These are phyloP conservation scores for Colletotrichum salicis DNA, from an alignment of 2,329 filamentous ascomycete genomes.

Conservation along the genomic window DNA sequence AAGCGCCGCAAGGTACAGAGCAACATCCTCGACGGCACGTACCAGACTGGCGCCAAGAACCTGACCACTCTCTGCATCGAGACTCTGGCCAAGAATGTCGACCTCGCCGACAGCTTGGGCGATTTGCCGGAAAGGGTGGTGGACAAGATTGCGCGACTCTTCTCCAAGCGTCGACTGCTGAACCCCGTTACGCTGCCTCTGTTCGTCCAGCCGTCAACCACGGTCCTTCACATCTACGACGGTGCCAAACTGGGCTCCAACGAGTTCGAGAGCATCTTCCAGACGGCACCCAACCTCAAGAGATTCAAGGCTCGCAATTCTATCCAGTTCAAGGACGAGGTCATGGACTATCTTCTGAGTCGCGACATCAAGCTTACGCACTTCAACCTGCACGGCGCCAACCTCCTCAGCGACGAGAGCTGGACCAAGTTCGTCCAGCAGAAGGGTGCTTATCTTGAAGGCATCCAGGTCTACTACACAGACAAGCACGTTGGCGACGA, in stretches of 20 bases:
- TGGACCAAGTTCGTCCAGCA: conserved; percentile 77
- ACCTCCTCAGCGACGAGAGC: conserved; percentile 79
- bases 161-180: conserved; percentile 70
- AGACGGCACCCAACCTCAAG: conserved; percentile 75
- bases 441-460: conserved; percentile 73
- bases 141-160: conserved; percentile 68
- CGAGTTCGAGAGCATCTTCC: conserved; percentile 85
- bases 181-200: conserved; percentile 64
- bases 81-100: conserved; percentile 70
- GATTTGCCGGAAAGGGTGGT: conserved; percentile 65
- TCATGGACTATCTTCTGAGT: conserved; percentile 82
- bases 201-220: conserved; percentile 64
- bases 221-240: conserved; percentile 67
- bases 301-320: conserved; percentile 82
- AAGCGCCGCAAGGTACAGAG: conserved; percentile 83
- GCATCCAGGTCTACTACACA: conserved; percentile 83
- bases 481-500: conserved; percentile 84
- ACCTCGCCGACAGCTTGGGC: conserved; percentile 70
- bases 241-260: conserved; percentile 74
- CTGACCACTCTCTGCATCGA: conserved; percentile 73
- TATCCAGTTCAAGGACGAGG: conserved; percentile 90
- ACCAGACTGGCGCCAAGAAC: conserved; percentile 73
- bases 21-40: conserved; percentile 81
- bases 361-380: conserved; percentile 76
- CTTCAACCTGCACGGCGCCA: conserved; percentile 84